Conservation (phyloP, 2,329 filamentous ascomycete genomes). For the Alternaria consortialis region DNA sequence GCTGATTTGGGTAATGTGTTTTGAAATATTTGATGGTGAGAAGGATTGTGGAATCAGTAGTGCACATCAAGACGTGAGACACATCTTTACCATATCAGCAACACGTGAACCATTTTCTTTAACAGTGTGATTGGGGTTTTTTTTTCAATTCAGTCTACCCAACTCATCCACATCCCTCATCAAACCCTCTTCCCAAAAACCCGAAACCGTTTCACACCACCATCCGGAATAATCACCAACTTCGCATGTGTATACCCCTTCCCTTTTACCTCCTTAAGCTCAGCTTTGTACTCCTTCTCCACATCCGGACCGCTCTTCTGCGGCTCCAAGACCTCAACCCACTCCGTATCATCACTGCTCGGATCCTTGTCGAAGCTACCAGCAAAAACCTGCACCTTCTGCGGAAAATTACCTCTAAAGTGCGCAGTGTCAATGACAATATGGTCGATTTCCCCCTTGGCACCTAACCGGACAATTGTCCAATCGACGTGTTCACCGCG, state of each 20-base stretch:
- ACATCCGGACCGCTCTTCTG: slow-evolving; percentile 76
- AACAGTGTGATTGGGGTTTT: neutral
- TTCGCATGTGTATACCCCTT: slow-evolving; percentile 81
- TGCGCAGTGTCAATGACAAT: slow-evolving; percentile 82
- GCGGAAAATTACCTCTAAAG: slow-evolving; percentile 85
- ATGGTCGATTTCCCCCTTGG: slow-evolving; percentile 69
- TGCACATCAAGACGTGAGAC: neutral
- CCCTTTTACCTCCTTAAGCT: slow-evolving; percentile 61
- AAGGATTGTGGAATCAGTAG: neutral
- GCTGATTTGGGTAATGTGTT: neutral
- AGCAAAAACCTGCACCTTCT: slow-evolving; percentile 72
- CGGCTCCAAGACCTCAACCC: slow-evolving; percentile 71
- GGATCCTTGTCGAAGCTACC: slow-evolving; percentile 69
- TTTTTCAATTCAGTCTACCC: neutral
- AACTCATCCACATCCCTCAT: neutral
- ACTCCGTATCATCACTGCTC: slow-evolving; percentile 65
- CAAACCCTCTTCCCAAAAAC: slow-evolving; percentile 68
- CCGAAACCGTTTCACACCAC: slow-evolving; percentile 87
- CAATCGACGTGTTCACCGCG: slow-evolving; percentile 80
- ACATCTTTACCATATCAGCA: neutral
- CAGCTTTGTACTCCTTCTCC: slow-evolving; percentile 70
- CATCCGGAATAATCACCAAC: slow-evolving; percentile 91
- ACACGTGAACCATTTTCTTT: neutral
- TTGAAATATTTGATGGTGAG: neutral
- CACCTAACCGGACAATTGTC: slow-evolving; percentile 78